Evolutionary conservation across 176 grass and related monocot species (phyloP), one percentile per base, ranked within the genome.

Genomic region (Tillandsia leiboldiana): DNA sequence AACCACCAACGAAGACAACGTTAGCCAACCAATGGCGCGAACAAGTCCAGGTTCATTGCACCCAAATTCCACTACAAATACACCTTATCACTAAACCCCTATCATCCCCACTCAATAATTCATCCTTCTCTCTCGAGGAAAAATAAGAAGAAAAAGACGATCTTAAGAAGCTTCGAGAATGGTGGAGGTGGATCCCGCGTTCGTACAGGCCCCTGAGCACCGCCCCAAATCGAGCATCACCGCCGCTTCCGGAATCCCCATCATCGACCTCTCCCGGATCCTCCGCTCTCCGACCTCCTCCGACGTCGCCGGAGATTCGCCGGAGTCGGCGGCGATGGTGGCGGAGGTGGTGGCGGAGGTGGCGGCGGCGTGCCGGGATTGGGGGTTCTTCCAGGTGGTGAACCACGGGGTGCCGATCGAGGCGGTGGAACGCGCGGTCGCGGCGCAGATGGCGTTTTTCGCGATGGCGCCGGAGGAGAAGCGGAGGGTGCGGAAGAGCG

Each of bases 341-440:
- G 73, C 78, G n/a, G n/a, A n/a, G n/a, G 20, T 20, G 20, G 20
- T 20, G 20, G 20, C 20, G 23, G 67, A 82, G 86, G 92, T 96
- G 67, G 73, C 75, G 63, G 74, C 28, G 20, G 92, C 88, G 29
- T 85, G 92, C 81, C 65, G 52, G 12, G 92, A 92, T 0, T 96
- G 88, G 92, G 86, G 88, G 18, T 96, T 96, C 86, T 96, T 96
- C 73, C 78, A 89, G 61, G 92, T 89, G 64, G 75, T 90, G 12
- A 81, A 87, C 58, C 92, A 92, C 49, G 81, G 88, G 14, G 81
- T 96, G 66, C 74, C 81, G 0, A 14, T 2, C 12, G 88, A 69
- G 56, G 24, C 77, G 15, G 48, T 85, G 73, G 70, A 80, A 29
- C 62, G 75, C 1, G 81, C 81, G 6, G 62, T 69, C 51, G 79